Percentiles rank a stretch among this genome's conserved stretches.
Evolutionary conservation across 495 filamentous ascomycete species (phyloP).

Genomic region (Hypomontagnella monticulosa): DNA sequence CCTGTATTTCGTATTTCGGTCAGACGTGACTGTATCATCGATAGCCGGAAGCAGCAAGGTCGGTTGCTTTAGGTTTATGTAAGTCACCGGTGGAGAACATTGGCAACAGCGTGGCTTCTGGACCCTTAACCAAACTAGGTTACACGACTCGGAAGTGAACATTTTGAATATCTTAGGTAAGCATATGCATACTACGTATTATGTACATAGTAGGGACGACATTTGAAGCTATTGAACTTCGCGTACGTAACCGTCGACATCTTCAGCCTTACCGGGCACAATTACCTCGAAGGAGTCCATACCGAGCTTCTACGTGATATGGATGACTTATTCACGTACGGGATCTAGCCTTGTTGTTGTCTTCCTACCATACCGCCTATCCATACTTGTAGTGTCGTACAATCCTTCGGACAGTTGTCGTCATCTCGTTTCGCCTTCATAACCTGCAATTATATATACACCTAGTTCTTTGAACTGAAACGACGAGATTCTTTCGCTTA

Average conservation of each 20-base stretch:
- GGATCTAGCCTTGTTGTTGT: neutral
- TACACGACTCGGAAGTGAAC: neutral
- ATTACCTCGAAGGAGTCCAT: conserved; percentile 43
- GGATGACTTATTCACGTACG: conserved; percentile 36
- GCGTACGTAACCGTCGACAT: conserved; percentile 36
- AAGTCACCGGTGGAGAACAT: no score
- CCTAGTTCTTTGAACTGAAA: neutral
- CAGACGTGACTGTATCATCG: no score
- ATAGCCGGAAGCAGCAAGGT: no score
- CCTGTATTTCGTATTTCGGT: no score
- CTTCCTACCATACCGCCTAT: neutral
- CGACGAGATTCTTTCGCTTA: neutral
- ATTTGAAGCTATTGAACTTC: neutral
- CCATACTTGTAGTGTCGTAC: neutral
- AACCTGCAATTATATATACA: neutral
- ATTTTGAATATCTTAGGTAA: conserved; percentile 28
- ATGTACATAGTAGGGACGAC: no score
- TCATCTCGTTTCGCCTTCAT: neutral
- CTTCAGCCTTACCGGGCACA: conserved; percentile 28
- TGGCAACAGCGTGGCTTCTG: neutral
- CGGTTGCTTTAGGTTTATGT: no score
- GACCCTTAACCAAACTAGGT: conserved; percentile 11
- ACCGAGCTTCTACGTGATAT: conserved; percentile 43
- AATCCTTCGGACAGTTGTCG: neutral
- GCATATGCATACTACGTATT: neutral